Percentiles rank a stretch among this genome's conserved stretches.
Conservation (phyloP, 176 grass and related monocot species). For the Musa troglodytarum region DNA sequence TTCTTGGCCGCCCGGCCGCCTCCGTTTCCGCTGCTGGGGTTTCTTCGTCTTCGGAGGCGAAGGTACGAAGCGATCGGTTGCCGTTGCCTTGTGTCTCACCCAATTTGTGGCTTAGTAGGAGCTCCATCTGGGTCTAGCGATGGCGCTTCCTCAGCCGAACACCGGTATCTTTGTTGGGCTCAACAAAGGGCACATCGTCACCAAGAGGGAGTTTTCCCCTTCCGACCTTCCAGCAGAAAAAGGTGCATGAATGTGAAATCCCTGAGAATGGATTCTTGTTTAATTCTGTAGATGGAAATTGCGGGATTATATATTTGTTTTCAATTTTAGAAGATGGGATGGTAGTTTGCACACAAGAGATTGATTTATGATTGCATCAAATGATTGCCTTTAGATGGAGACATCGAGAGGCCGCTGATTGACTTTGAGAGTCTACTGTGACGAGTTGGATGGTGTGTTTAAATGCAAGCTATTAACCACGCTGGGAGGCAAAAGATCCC, state of each 20-base stretch:
- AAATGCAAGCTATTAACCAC: no score
- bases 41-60: not conserved
- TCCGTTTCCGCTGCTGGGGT: not conserved
- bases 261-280: not conserved
- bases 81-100: not conserved
- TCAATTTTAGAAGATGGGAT: not conserved
- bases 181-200: constrained; percentile 6
- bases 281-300: not conserved
- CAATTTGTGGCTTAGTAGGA: no score
- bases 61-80: not conserved
- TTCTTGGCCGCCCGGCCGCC: no score
- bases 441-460: no score
- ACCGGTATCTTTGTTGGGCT: constrained; percentile 4
- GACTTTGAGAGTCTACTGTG: no score
- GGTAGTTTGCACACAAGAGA: no score
- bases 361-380: no score
- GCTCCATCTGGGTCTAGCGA: not conserved
- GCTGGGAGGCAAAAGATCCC: no score
- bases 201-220: not conserved
- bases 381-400: no score
- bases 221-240: not conserved
- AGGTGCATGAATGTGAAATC: not conserved
- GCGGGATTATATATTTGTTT: not conserved
- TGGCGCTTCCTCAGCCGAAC: not conserved
- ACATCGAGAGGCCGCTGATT: no score